These are phyloP conservation scores for Mucor lusitanicus DNA, from an alignment of 371 early-diverging fungal species.

Conservation along the genomic window DNA sequence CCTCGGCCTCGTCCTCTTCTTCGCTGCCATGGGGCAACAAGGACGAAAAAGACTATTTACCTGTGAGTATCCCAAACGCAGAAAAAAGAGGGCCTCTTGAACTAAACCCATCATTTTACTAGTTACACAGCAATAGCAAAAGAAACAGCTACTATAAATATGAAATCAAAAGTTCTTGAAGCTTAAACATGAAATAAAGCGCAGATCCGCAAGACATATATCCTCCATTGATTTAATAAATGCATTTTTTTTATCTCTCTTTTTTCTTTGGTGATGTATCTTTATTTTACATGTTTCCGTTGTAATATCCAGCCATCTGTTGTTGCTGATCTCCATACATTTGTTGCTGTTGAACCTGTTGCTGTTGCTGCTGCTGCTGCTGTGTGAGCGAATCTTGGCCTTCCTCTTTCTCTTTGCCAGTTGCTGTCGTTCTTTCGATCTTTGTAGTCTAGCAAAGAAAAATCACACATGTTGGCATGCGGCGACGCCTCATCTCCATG, in stretches of 20 bases:
- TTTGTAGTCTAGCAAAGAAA: conserved; percentile 54
- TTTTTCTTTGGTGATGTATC: background rate
- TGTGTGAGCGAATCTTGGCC: conserved; percentile 14
- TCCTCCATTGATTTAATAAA: background rate
- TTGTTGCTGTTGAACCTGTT: conserved; percentile 13
- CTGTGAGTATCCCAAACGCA: conserved; percentile 24
- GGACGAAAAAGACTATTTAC: conserved; percentile 22
- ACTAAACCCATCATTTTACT: background rate
- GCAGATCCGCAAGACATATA: background rate
- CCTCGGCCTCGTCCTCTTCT: background rate
- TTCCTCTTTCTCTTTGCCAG: conserved; percentile 56
- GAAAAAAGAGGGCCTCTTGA: background rate
- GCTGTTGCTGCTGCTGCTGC: conserved; percentile 1
- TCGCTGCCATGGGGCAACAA: conserved; percentile 1
- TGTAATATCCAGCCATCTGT: conserved; percentile 20
- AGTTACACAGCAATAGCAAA: conserved; percentile 17
- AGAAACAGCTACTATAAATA: conserved; percentile 11
- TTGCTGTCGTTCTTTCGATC: conserved; percentile 54
- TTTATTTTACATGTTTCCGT: conserved; percentile 19
- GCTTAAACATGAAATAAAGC: background rate
- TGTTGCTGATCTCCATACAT: conserved; percentile 16
- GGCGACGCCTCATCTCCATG: background rate
- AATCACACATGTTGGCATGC: background rate
- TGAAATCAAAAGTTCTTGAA: conserved; percentile 18
- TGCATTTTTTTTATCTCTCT: background rate